Conservation (phyloP, 2,329 filamentous ascomycete genomes). For the Xylaria hypoxylon region DNA sequence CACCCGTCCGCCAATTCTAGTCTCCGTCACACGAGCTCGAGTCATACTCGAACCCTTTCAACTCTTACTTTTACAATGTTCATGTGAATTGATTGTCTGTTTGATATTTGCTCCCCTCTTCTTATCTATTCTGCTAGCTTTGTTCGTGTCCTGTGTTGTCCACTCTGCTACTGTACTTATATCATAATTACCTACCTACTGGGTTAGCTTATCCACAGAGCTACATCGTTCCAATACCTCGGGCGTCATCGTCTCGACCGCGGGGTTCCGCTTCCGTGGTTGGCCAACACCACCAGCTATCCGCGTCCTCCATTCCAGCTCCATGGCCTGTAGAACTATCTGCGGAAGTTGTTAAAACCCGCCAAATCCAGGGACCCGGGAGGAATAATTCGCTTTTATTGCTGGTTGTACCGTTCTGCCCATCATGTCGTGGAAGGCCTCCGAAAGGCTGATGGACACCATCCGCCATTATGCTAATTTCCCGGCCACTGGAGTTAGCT, state of each 20-base stretch:
- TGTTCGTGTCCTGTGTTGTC: conserved; percentile 11
- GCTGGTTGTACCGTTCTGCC: conserved; percentile 44
- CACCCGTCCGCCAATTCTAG: conserved; percentile 25
- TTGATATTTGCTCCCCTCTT: background rate
- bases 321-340: conserved; percentile 38
- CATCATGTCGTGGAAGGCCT: conserved; percentile 93
- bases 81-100: conserved; percentile 23
- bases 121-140: conserved; percentile 5
- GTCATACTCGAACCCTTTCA: conserved; percentile 29
- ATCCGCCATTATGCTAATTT: conserved; percentile 98
- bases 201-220: conserved; percentile 14
- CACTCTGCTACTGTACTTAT: conserved; percentile 10
- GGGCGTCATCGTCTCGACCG: conserved; percentile 41
- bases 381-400: conserved; percentile 22
- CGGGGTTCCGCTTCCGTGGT: conserved; percentile 40
- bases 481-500: conserved; percentile 93
- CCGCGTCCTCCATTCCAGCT: conserved; percentile 22
- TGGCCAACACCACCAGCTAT: conserved; percentile 16
- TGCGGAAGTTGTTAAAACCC: conserved; percentile 16
- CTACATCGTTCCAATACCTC: conserved; percentile 22
- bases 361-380: conserved; percentile 9
- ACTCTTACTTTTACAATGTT: background rate
- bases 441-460: conserved; percentile 91
- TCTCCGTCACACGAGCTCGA: conserved; percentile 39
- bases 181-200: background rate